Evolutionary conservation across 2,329 filamentous ascomycete species (phyloP).

Genomic region (Alternaria triticina): DNA sequence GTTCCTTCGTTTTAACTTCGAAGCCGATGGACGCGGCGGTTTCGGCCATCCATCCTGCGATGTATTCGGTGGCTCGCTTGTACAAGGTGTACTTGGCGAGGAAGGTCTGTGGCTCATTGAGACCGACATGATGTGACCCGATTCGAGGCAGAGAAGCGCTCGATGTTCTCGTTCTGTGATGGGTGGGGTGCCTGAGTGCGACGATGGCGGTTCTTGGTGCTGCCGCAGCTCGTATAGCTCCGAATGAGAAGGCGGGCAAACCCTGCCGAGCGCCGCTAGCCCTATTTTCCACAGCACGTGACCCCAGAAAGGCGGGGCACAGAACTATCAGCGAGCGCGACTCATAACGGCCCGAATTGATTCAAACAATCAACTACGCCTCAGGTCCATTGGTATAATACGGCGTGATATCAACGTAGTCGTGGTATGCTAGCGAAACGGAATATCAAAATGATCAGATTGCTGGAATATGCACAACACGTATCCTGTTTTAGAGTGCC

Average conservation of each 20-base stretch:
- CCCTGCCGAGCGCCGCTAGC: not conserved
- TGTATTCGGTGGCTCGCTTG: constrained; percentile 9
- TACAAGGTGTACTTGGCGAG: constrained; percentile 7
- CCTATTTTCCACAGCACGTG: not conserved
- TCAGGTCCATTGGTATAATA: not conserved
- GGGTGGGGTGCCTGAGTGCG: not conserved
- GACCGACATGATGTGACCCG: not conserved
- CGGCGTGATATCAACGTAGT: not conserved
- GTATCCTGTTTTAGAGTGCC: not conserved
- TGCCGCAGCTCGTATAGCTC: not conserved
- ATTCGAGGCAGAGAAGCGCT: not conserved
- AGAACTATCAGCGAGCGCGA: not conserved
- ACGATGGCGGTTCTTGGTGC: not conserved
- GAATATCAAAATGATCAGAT: not conserved
- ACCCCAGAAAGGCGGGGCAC: not conserved
- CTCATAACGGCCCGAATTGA: not conserved
- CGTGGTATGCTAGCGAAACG: not conserved
- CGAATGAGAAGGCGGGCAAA: not conserved
- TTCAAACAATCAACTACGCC: not conserved
- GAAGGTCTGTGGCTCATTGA: not conserved
- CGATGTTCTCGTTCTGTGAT: not conserved
- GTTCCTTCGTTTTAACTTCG: not conserved
- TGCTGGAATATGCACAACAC: not conserved
- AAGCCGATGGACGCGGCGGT: constrained; percentile 1
- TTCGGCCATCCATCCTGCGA: constrained; percentile 13